Percentiles rank a stretch among this genome's conserved stretches.
These are phyloP conservation scores for Pueraria montana DNA, from an alignment of 306 rosid genomes.

Conservation along the genomic window DNA sequence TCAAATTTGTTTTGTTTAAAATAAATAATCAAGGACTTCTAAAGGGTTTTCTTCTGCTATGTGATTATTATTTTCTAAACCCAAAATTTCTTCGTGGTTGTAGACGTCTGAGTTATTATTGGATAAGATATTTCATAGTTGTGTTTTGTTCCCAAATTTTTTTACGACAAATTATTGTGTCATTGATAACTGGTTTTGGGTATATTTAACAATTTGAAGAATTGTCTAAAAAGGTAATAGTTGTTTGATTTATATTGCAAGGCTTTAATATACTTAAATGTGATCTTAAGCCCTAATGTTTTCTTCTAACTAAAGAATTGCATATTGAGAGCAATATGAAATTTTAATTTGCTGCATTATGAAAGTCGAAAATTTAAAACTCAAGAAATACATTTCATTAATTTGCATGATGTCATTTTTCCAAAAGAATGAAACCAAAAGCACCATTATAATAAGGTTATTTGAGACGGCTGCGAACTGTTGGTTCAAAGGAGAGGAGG, in stretches of 20 bases:
- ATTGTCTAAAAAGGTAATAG: not conserved
- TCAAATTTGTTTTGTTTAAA: too few species aligned
- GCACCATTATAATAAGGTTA: too few species aligned
- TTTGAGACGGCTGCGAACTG: too few species aligned
- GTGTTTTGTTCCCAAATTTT: not conserved
- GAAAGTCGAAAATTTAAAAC: not conserved
- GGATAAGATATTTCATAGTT: not conserved
- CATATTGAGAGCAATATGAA: not conserved
- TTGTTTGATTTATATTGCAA: not conserved
- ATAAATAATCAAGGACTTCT: not conserved
- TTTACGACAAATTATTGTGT: not conserved
- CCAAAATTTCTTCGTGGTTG: not conserved
- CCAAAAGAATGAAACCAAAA: too few species aligned
- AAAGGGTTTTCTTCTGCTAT: not conserved
- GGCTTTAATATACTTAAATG: not conserved
- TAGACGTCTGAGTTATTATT: not conserved
- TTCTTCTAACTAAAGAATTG: not conserved
- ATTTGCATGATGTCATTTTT: too few species aligned
- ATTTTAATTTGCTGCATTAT: too few species aligned
- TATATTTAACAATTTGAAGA: too few species aligned
- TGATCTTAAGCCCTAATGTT: not conserved
- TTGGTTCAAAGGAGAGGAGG: too few species aligned
- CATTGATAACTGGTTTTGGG: too few species aligned
- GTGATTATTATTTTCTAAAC: not conserved
- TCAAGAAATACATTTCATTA: not conserved